phyloP scores from a whole-genome alignment of 2,329 filamentous ascomycete genomes.

The Tolypocladium capitatum region DNA sequence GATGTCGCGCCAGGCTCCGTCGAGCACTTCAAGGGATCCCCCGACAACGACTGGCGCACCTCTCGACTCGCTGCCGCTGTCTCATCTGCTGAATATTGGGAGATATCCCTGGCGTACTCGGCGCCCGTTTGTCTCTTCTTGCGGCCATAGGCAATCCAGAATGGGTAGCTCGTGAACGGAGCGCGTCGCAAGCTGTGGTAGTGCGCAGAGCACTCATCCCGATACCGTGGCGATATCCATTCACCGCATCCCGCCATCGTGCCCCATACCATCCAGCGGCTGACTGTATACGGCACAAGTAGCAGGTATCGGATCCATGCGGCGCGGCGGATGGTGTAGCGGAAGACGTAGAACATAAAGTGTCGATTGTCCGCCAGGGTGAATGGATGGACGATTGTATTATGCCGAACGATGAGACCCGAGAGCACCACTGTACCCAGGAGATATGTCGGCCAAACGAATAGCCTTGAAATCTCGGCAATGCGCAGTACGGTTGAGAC shows the following conservation, averaged over 20 bases:
- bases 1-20: constrained; percentile 28
- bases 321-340: constrained; percentile 60
- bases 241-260: constrained; percentile 37
- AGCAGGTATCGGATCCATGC: constrained; percentile 52
- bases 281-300: constrained; percentile 55
- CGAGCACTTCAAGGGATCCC: constrained; percentile 14
- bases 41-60: constrained; percentile 7
- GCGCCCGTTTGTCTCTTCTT: constrained; percentile 5
- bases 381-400: constrained; percentile 92
- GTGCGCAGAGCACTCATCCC: neutral
- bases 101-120: neutral
- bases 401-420: constrained; percentile 50
- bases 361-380: constrained; percentile 93
- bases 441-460: constrained; percentile 22
- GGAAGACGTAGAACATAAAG: constrained; percentile 95
- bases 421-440: constrained; percentile 22
- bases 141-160: constrained; percentile 6
- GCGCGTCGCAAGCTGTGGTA: neutral
- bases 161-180: constrained; percentile 17
- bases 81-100: neutral
- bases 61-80: constrained; percentile 1
- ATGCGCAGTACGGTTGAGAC: neutral
- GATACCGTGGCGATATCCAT: constrained; percentile 5
- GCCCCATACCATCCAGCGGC: constrained; percentile 55
- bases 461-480: constrained; percentile 13